Evolutionary conservation across 129 eudicot genomes (phyloP).

Genomic region (Flaveria bidentis): DNA sequence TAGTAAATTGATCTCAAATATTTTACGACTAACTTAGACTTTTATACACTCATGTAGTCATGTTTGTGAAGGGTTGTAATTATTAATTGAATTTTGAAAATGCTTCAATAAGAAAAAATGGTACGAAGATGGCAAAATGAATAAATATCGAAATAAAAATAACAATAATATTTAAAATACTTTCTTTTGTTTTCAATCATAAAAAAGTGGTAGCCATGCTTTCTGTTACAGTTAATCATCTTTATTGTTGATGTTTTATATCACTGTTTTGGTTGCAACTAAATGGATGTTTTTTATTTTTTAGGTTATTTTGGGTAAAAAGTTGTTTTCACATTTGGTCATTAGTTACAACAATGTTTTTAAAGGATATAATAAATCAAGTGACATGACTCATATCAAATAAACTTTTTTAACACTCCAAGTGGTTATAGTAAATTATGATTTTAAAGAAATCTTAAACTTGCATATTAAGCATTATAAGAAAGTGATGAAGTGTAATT

Average conservation of each 20-base stretch:
- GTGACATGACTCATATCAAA: neutral
- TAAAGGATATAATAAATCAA: neutral
- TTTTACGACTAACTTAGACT: too few species aligned
- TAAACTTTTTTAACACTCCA: neutral
- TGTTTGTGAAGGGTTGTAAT: too few species aligned
- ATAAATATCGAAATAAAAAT: neutral
- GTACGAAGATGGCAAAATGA: too few species aligned
- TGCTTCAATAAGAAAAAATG: too few species aligned
- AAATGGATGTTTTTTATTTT: neutral
- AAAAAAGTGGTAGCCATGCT: neutral
- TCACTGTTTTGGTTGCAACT: neutral
- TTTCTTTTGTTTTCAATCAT: neutral
- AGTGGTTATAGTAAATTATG: neutral
- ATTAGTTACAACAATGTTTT: neutral
- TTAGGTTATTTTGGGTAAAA: neutral
- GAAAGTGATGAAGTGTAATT: neutral
- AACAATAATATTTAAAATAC: neutral
- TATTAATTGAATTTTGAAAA: too few species aligned
- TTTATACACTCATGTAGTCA: too few species aligned
- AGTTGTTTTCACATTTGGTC: constrained; percentile 14
- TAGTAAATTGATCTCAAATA: too few species aligned
- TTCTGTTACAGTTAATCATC: neutral
- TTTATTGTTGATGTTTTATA: constrained; percentile 3
- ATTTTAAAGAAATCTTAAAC: neutral
- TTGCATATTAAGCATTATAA: too few species aligned